Evolutionary conservation across 2,329 filamentous ascomycete genomes (phyloP), one percentile per base, ranked within the genome.

Genomic region (Ophiognomonia clavigignenti-juglandacearum): DNA sequence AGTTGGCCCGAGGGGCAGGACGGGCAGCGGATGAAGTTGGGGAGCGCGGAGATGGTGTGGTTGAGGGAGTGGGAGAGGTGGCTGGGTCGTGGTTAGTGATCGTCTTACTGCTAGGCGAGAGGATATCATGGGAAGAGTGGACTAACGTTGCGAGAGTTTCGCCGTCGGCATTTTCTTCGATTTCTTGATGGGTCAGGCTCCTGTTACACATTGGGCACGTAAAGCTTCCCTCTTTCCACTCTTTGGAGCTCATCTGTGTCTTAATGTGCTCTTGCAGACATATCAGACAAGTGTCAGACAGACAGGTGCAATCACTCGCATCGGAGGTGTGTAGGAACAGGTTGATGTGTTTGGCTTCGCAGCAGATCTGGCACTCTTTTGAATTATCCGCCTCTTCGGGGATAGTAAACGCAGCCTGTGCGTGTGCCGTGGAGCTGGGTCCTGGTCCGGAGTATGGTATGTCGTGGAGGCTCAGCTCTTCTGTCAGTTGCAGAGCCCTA

Each of bases 1-100:
- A 73, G 60, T 50, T 76, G 73, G 0, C 72, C 72, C 0, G 60
- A 64, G 9, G 51, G 53, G 53, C 73, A 75, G 8, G 69, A 32
- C 3, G 50, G 61, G 49, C 73, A 76, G 61, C 67, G 70, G 5
- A 61, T 59, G 53, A 73, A 75, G 22, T 64, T 61, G 0, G 62
- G 60, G 7, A 67, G 54, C 13, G 47, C 45, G 38, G 59, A 57
- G 9, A 71, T 54, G 1, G 59, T 59, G 27, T 31, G 19, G 4
- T 44, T 14, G n/a, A 46, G 35, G 22, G 44, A 34, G 14, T 39
- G 36, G 20, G 45, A 44, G 1, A 39, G 18, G 18, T 48, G 8
- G n/a, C 45, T 48, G 11, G 7, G 2, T 3, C 2, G n/a, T n/a
- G n/a, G n/a, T n/a, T n/a, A n/a, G n/a, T n/a, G n/a, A n/a, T n/a